Conservation (phyloP, 2,329 filamentous ascomycete genomes). For the Cladosporium sp. region DNA sequence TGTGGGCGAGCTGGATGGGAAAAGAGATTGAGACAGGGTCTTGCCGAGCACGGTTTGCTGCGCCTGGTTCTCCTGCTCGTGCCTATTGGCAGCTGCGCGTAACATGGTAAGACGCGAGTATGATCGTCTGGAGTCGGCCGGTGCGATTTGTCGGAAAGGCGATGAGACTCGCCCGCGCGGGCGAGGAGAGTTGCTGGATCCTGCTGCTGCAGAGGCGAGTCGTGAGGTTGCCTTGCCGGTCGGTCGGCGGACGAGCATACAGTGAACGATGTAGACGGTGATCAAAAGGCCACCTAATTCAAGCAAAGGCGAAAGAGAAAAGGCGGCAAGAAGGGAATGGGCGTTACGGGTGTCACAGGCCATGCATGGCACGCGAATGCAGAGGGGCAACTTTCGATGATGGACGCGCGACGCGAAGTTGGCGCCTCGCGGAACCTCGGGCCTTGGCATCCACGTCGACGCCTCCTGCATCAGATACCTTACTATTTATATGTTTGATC, state of each 20-base stretch:
- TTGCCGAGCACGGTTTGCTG: constrained; percentile 15
- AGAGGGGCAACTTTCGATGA: not conserved
- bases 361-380: not conserved
- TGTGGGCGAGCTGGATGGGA: constrained; percentile 40
- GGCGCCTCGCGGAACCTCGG: too few species aligned
- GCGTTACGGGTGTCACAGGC: not conserved
- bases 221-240: constrained; percentile 6
- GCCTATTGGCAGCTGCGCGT: constrained; percentile 22
- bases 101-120: constrained; percentile 7
- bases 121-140: not conserved
- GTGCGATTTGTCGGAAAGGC: not conserved
- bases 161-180: constrained; percentile 6
- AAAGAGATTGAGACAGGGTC: constrained; percentile 44
- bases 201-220: constrained; percentile 4
- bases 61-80: constrained; percentile 31
- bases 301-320: not conserved
- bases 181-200: not conserved
- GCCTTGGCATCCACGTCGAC: too few species aligned
- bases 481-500: too few species aligned
- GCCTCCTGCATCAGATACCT: too few species aligned
- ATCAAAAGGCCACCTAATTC: constrained; percentile 1
- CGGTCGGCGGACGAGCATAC: constrained; percentile 11
- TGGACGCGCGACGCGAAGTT: too few species aligned
- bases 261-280: constrained; percentile 4
- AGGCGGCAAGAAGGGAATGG: not conserved